Percentiles rank a stretch among this genome's conserved stretches.
Conservation (phyloP, 768 basidiomycete genomes). For the Suillus subalutaceus region DNA sequence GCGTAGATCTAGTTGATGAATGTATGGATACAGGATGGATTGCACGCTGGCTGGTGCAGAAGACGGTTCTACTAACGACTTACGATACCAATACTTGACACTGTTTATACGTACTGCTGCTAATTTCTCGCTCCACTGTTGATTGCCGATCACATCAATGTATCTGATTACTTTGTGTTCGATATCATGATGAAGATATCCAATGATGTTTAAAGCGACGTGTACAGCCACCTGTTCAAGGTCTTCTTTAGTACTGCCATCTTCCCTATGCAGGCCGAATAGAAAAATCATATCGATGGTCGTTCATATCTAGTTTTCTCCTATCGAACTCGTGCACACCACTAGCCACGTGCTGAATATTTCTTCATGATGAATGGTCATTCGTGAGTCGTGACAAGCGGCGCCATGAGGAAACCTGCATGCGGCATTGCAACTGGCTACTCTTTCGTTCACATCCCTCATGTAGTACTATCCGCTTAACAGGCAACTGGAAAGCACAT, state of each 20-base stretch:
- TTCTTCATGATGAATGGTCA: not conserved
- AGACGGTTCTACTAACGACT: constrained; percentile 7
- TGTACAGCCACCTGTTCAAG: not conserved
- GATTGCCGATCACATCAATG: not conserved
- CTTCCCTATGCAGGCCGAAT: not conserved
- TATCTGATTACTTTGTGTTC: constrained; percentile 2
- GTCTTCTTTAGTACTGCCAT: not conserved
- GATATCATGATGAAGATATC: not conserved
- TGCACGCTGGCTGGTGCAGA: constrained; percentile 16
- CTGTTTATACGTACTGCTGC: constrained; percentile 22
- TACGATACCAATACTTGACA: constrained; percentile 19
- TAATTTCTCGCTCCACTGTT: constrained; percentile 13
- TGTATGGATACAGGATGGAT: constrained; percentile 1
- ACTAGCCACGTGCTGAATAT: constrained; percentile 1
- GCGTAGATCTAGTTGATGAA: constrained; percentile 10
- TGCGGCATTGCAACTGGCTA: not conserved
- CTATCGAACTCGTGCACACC: not conserved
- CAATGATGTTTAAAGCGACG: not conserved
- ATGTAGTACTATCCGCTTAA: not conserved
- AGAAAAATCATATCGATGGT: not conserved
- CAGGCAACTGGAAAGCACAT: not conserved
- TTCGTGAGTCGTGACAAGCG: not conserved
- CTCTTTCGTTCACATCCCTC: constrained; percentile 1
- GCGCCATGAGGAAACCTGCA: not conserved
- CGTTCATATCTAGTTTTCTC: not conserved